phyloP scores from a whole-genome alignment of 371 early-diverging fungal genomes.

The Coemansia sp. region DNA sequence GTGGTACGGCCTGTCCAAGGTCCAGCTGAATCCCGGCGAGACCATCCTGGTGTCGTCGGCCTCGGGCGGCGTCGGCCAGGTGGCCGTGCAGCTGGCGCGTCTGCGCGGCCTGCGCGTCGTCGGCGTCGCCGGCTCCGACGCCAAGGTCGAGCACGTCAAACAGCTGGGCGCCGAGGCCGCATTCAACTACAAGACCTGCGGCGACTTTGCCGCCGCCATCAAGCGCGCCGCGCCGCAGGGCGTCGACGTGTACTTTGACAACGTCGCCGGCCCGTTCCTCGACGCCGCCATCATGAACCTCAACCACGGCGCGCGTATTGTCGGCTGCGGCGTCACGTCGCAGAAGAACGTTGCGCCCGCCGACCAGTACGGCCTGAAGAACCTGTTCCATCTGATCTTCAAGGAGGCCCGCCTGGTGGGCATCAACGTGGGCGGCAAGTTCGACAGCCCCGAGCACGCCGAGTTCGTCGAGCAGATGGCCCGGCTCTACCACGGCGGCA shows the following conservation, averaged over 20 bases:
- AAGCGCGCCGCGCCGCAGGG: slow-evolving; percentile 52
- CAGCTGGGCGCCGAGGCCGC: slow-evolving; percentile 68
- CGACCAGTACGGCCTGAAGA: slow-evolving; percentile 54
- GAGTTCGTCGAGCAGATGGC: slow-evolving; percentile 63
- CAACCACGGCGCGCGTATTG: slow-evolving; percentile 57
- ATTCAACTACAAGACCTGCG: slow-evolving; percentile 79
- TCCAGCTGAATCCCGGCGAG: slow-evolving; percentile 61
- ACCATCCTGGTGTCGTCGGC: slow-evolving; percentile 63
- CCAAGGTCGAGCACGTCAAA: slow-evolving; percentile 69
- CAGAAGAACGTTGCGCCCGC: slow-evolving; percentile 60
- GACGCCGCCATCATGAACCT: slow-evolving; percentile 57
- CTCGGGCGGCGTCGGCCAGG: slow-evolving; percentile 63
- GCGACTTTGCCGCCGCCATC: slow-evolving; percentile 47
- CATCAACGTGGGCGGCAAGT: slow-evolving; percentile 57
- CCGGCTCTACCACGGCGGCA: slow-evolving; percentile 65
- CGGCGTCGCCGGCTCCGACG: slow-evolving; percentile 73
- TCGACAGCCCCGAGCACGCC: slow-evolving; percentile 51
- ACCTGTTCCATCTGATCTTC: slow-evolving; percentile 52
- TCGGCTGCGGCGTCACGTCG: slow-evolving; percentile 66
- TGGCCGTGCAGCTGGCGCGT: slow-evolving; percentile 69
- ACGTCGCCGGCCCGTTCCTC: slow-evolving; percentile 72
- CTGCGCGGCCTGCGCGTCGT: slow-evolving; percentile 64
- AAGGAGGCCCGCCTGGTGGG: slow-evolving; percentile 58
- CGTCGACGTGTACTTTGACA: slow-evolving; percentile 73
- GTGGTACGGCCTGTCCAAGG: slow-evolving; percentile 61